Evolutionary conservation across 2,329 filamentous ascomycete species (phyloP), one percentile per base, ranked within the genome.

Genomic region (Colletotrichum chrysophilum): DNA sequence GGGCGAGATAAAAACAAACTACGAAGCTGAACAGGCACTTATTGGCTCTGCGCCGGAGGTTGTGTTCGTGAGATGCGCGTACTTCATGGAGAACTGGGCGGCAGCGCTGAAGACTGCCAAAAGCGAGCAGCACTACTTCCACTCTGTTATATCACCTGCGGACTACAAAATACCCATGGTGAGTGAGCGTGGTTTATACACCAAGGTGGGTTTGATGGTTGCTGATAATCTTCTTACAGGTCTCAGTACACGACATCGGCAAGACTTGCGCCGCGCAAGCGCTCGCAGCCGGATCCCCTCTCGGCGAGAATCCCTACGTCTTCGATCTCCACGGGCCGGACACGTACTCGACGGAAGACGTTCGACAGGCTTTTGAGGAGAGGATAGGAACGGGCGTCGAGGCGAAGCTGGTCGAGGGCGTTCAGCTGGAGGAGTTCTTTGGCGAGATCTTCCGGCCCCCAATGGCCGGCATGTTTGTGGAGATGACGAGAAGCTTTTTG

Each of bases 121-220:
- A 16, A 60, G 76, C 6, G 79, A 83, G 2, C 71, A 75, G 2
- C 79, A 79, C 0, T 69, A 67, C 10, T 71, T 85, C n/a, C 71
- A 82, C 55, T 84, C 82, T 0, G 71, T 74, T 21, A 58, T 83
- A 7, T 79, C 80, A 0, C 82, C 82, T 1, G 67, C 76, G 1
- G 77, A 84, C n/a, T 79, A 82, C 16, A 74, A 80, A n/a, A 78
- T 84, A 1, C 83, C 83, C 5, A 79, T 84, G 80, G 83, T 36
- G 48, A 52, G 65, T 13, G 6, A 62, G 48, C 38, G 5, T 48
- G 18, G 18, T 2, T 5, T 21, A 18, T 28, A 4, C 28, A 13
- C 34, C 6, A 21, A 43, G n/a, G 18, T 36, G 0, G 61, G 0
- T 34, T 26, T 24, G 6, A 34, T 62, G 28, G 13, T 26, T 12